Percentiles rank a stretch among this genome's conserved stretches.
These are phyloP conservation scores for Yamadazyma atmosphaerica DNA, from an alignment of 1,139 yeast species.

Conservation along the genomic window DNA sequence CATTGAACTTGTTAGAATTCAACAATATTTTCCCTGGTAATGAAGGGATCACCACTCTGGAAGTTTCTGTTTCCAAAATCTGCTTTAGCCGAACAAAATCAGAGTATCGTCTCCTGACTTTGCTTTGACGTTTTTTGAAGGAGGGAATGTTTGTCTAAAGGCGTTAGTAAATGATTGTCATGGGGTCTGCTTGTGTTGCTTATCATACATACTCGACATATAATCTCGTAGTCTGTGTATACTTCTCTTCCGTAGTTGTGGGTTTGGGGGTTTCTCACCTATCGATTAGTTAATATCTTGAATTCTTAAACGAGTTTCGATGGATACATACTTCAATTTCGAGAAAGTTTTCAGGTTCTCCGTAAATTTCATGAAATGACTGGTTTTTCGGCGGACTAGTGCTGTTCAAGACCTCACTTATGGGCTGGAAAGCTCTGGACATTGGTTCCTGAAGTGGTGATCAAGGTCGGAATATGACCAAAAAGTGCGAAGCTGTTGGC, in stretches of 20 bases:
- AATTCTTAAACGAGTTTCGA: background rate
- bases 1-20: constrained; percentile 71
- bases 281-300: constrained; percentile 14
- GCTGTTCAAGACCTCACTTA: constrained; percentile 44
- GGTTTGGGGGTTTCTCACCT: constrained; percentile 65
- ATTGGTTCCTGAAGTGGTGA: constrained; percentile 15
- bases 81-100: constrained; percentile 85
- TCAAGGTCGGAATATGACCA: background rate
- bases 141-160: constrained; percentile 76
- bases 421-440: constrained; percentile 49
- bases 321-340: constrained; percentile 71
- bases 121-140: constrained; percentile 63
- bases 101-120: constrained; percentile 83
- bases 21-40: constrained; percentile 84
- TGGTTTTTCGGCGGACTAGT: constrained; percentile 51
- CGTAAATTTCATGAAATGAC: constrained; percentile 80
- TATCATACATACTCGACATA: constrained; percentile 51
- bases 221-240: constrained; percentile 89
- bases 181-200: constrained; percentile 8
- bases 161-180: constrained; percentile 12
- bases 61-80: constrained; percentile 70
- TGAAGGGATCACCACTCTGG: constrained; percentile 79
- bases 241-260: constrained; percentile 68
- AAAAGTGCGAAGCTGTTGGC: background rate
- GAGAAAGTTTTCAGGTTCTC: constrained; percentile 91